These are phyloP conservation scores for Colletotrichum graminicola DNA, from an alignment of 2,329 filamentous ascomycete species.

Conservation along the genomic window DNA sequence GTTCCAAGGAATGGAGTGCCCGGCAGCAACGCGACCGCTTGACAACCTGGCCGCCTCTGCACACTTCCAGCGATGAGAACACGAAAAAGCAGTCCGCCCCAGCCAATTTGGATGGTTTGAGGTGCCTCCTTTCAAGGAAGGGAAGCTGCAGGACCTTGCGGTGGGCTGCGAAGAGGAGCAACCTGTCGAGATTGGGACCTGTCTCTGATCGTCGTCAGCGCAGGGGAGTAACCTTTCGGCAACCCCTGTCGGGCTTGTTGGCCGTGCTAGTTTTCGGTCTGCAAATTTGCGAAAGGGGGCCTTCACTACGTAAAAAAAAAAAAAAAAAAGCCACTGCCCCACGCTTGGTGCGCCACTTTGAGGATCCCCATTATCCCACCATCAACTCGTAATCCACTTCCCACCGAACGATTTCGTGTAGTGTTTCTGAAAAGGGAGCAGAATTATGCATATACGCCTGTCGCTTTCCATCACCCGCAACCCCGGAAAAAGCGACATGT, in stretches of 20 bases:
- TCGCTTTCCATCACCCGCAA: constrained; percentile 11
- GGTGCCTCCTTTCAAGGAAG: neutral
- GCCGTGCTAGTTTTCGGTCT: neutral
- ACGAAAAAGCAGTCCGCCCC: constrained; percentile 25
- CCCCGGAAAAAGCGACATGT: neutral
- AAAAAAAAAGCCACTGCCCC: neutral
- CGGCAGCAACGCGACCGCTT: constrained; percentile 31
- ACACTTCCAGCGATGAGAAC: neutral
- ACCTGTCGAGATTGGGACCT: constrained; percentile 40
- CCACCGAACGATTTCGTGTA: neutral
- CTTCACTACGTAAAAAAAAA: neutral
- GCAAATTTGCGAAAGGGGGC: constrained; percentile 1
- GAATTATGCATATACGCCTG: constrained; percentile 15
- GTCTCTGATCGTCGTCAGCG: constrained; percentile 39
- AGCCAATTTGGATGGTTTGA: constrained; percentile 14
- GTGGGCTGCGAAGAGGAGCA: constrained; percentile 19
- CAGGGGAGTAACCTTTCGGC: constrained; percentile 12
- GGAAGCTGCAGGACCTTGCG: constrained; percentile 13
- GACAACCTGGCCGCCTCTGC: constrained; percentile 13
- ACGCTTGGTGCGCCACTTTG: neutral
- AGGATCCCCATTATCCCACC: neutral
- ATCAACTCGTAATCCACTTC: constrained; percentile 1
- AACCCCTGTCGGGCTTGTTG: neutral
- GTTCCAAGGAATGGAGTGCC: constrained; percentile 28
- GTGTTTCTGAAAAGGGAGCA: constrained; percentile 23